phyloP scores from a whole-genome alignment of 805 yeast genomes.

The Sungouiozyma intestinalis region DNA sequence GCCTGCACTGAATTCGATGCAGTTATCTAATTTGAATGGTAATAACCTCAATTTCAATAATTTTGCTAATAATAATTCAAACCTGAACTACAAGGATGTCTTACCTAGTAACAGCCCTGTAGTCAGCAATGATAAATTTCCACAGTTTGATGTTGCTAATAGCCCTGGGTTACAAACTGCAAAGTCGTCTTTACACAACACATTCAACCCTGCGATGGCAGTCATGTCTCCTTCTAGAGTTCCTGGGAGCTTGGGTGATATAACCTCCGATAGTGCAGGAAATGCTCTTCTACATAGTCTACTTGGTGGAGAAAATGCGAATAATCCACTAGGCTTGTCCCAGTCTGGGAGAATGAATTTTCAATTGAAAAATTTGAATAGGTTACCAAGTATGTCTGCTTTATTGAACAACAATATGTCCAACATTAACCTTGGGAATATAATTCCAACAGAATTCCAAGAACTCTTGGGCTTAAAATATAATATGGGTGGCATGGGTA shows the following conservation, averaged over 20 bases:
- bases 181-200: neutral
- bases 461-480: slow-evolving; percentile 16
- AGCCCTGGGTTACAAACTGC: neutral
- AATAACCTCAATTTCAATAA: slow-evolving; percentile 1
- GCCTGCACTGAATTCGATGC: neutral
- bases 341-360: slow-evolving; percentile 11
- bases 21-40: neutral
- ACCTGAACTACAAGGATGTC: neutral
- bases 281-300: slow-evolving; percentile 2
- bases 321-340: slow-evolving; percentile 5
- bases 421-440: slow-evolving; percentile 22
- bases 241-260: neutral
- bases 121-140: neutral
- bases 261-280: neutral
- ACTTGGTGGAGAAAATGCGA: slow-evolving; percentile 2
- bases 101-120: neutral
- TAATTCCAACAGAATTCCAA: slow-evolving; percentile 21
- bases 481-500: slow-evolving; percentile 6
- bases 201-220: neutral
- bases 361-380: slow-evolving; percentile 7
- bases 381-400: slow-evolving; percentile 3
- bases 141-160: neutral
- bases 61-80: neutral
- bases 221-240: neutral
- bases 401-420: slow-evolving; percentile 13